phyloP scores from a whole-genome alignment of 768 basidiomycete genomes.

The Termitomyces heimii region DNA sequence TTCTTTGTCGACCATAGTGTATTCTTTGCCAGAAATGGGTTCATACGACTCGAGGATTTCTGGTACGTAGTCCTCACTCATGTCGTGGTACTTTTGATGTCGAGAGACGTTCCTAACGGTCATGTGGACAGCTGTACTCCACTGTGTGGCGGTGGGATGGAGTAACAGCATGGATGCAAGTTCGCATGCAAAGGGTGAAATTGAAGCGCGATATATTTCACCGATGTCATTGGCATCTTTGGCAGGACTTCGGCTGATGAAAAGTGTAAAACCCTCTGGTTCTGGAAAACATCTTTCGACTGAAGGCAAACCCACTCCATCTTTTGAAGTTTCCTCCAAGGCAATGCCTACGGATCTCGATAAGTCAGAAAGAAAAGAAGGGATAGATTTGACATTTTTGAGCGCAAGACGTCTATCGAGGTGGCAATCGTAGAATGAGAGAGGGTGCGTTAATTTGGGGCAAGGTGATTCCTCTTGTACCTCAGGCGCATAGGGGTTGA shows the following conservation, averaged over 20 bases:
- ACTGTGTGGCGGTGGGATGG: not conserved
- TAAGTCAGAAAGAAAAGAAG: not conserved
- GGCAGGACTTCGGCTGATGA: not conserved
- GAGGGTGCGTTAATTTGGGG: not conserved
- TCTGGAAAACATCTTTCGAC: not conserved
- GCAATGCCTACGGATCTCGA: not conserved
- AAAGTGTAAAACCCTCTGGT: not conserved
- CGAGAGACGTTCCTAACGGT: not conserved
- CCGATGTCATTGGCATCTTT: not conserved
- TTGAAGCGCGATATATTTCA: not conserved
- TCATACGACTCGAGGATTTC: not conserved
- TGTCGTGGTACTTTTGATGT: not conserved
- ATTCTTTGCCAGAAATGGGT: not conserved
- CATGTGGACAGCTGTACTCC: not conserved
- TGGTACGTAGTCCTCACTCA: not conserved
- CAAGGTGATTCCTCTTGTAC: not conserved
- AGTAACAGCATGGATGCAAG: slow-evolving; percentile 4
- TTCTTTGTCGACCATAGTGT: not conserved
- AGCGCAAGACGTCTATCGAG: slow-evolving; percentile 4
- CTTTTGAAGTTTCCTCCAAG: not conserved
- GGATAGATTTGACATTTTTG: not conserved
- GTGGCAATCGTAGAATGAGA: slow-evolving; percentile 6
- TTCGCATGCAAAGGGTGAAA: not conserved
- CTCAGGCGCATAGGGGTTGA: not conserved
- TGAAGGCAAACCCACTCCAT: not conserved